Conservation (phyloP, 495 filamentous ascomycete species). For the Neurospora sp. region DNA sequence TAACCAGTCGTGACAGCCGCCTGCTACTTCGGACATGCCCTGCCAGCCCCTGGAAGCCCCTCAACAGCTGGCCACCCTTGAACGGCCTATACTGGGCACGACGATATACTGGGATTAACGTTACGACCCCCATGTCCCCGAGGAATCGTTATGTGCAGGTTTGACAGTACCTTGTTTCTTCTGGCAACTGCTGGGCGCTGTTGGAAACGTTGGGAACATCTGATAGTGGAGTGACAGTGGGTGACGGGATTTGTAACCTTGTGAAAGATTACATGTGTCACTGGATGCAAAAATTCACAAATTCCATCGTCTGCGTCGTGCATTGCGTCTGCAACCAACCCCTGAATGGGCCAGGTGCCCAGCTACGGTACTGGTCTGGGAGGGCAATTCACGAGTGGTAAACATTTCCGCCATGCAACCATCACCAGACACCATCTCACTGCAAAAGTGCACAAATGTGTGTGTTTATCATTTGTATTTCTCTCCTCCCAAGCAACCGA, state of each 20-base stretch:
- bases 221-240: neutral
- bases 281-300: neutral
- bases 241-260: neutral
- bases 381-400: neutral
- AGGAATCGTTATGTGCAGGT: too few relatives aligned
- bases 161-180: neutral
- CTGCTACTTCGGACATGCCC: too few relatives aligned
- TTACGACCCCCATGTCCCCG: too few relatives aligned
- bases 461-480: neutral
- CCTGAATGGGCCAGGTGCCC: neutral
- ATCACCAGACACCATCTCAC: neutral
- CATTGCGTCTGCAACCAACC: neutral
- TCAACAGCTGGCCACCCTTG: too few relatives aligned
- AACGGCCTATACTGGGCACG: too few relatives aligned
- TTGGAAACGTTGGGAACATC: neutral
- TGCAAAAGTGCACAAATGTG: neutral
- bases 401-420: neutral
- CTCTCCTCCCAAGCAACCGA: neutral
- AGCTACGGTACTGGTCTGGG: neutral
- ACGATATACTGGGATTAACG: too few relatives aligned
- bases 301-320: neutral
- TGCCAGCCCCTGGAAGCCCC: too few relatives aligned
- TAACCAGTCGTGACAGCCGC: too few relatives aligned
- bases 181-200: neutral
- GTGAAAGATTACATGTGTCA: neutral